These are phyloP conservation scores for Zymoseptoria ardabiliae DNA, from an alignment of 2,329 filamentous ascomycete species.

Conservation along the genomic window DNA sequence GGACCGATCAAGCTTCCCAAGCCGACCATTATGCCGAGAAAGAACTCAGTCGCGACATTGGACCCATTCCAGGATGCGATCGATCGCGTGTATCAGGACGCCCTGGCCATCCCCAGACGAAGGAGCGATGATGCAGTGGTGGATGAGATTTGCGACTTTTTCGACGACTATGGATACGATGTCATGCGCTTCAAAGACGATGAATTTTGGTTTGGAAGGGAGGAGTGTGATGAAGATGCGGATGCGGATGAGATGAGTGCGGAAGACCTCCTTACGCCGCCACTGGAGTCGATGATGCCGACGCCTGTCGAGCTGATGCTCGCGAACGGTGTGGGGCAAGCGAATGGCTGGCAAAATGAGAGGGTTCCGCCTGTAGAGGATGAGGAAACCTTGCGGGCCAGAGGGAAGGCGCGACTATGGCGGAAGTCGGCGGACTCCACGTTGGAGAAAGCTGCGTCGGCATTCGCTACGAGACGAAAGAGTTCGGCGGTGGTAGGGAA, in stretches of 20 bases:
- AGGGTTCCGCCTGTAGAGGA: constrained; percentile 18
- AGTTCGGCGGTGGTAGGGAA: not conserved
- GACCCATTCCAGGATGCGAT: constrained; percentile 33
- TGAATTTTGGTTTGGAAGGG: constrained; percentile 1
- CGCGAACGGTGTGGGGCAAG: constrained; percentile 18
- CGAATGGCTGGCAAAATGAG: constrained; percentile 3
- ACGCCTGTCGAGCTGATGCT: constrained; percentile 20
- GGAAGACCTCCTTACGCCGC: constrained; percentile 23
- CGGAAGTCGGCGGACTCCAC: constrained; percentile 11
- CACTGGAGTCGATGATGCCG: constrained; percentile 9
- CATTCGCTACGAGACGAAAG: not conserved
- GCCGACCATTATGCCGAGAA: constrained; percentile 28
- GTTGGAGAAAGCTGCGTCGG: not conserved
- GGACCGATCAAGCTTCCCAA: constrained; percentile 37
- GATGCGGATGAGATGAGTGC: constrained; percentile 4
- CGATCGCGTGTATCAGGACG: constrained; percentile 25
- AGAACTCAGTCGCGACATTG: constrained; percentile 35
- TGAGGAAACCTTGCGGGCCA: constrained; percentile 22
- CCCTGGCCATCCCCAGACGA: constrained; percentile 22
- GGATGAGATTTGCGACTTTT: constrained; percentile 38
- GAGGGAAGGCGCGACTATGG: constrained; percentile 24
- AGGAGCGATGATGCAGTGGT: constrained; percentile 30
- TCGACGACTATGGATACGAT: constrained; percentile 34
- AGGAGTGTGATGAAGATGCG: not conserved
- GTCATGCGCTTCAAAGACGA: constrained; percentile 22